These are phyloP conservation scores for Haplosporangium sp. DNA, from an alignment of 371 early-diverging fungal genomes.

Conservation along the genomic window DNA sequence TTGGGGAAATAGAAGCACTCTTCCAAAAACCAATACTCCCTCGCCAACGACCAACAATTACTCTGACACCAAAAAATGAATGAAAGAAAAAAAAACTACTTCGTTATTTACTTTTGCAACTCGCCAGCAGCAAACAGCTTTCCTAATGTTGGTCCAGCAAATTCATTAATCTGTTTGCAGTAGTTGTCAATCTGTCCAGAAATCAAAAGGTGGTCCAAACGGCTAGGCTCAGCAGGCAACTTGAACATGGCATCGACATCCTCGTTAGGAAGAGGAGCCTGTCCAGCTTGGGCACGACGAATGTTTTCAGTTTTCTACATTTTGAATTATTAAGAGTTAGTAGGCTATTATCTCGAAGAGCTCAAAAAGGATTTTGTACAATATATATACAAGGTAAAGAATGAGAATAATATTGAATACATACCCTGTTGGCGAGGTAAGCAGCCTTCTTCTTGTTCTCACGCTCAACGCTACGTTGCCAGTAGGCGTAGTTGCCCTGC, in stretches of 20 bases:
- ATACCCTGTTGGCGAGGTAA: constrained; percentile 61
- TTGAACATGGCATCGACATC: constrained; percentile 85
- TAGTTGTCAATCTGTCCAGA: constrained; percentile 91
- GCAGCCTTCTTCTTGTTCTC: constrained; percentile 77
- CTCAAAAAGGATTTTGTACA: no score
- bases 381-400: background rate
- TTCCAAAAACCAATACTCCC: background rate
- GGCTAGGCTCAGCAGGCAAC: constrained; percentile 87
- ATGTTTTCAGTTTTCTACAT: constrained; percentile 82
- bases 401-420: constrained; percentile 7
- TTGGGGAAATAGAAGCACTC: background rate
- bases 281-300: constrained; percentile 78
- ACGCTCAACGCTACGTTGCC: constrained; percentile 91
- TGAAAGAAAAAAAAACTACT: background rate
- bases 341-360: no score
- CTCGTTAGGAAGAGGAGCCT: constrained; percentile 76
- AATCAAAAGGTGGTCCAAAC: constrained; percentile 89
- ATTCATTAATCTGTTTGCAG: constrained; percentile 91
- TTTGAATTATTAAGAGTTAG: background rate
- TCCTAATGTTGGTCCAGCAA: constrained; percentile 89
- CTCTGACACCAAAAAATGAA: background rate
- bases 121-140: constrained; percentile 85
- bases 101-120: constrained; percentile 72
- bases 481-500: constrained; percentile 92
- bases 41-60: background rate